A percentile compares a stretch with the other conserved stretches of the same genome.
Conservation (phyloP, 2,329 filamentous ascomycete species). For the Colletotrichum caudatum region DNA sequence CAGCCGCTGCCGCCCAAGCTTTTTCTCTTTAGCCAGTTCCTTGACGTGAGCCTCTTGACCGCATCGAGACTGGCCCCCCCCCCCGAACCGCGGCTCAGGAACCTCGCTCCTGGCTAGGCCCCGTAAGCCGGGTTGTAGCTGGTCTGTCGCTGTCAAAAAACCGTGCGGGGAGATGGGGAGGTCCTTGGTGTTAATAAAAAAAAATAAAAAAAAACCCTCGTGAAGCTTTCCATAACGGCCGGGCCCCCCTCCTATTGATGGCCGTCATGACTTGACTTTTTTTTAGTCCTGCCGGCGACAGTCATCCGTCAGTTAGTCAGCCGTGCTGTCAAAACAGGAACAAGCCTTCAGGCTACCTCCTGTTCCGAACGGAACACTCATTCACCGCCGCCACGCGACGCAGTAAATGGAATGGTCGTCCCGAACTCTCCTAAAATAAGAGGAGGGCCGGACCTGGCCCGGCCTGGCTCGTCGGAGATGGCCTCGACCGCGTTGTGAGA, state of each 20-base stretch:
- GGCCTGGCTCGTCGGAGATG: background rate
- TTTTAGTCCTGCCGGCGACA: background rate
- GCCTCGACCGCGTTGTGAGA: background rate
- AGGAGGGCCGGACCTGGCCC: no score
- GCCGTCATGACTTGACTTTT: constrained; percentile 1
- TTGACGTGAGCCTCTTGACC: constrained; percentile 12
- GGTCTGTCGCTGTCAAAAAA: constrained; percentile 29
- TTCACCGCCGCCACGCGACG: background rate
- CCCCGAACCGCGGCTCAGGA: constrained; percentile 11
- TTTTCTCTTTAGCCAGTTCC: no score
- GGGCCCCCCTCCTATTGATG: background rate
- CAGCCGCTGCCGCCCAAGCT: background rate
- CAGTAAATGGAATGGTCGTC: constrained; percentile 31
- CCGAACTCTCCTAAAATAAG: constrained; percentile 28
- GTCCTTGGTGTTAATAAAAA: background rate
- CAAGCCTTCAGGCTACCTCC: background rate
- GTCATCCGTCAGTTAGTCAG: background rate
- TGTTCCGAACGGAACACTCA: background rate
- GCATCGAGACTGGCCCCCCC: background rate
- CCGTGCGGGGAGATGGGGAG: constrained; percentile 9
- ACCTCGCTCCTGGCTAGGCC: constrained; percentile 26
- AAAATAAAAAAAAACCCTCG: background rate
- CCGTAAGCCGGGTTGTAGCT: constrained; percentile 27
- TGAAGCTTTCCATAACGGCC: background rate
- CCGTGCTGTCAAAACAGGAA: background rate